phyloP scores from a whole-genome alignment of 495 filamentous ascomycete species.

The Talaromyces wortmannii region DNA sequence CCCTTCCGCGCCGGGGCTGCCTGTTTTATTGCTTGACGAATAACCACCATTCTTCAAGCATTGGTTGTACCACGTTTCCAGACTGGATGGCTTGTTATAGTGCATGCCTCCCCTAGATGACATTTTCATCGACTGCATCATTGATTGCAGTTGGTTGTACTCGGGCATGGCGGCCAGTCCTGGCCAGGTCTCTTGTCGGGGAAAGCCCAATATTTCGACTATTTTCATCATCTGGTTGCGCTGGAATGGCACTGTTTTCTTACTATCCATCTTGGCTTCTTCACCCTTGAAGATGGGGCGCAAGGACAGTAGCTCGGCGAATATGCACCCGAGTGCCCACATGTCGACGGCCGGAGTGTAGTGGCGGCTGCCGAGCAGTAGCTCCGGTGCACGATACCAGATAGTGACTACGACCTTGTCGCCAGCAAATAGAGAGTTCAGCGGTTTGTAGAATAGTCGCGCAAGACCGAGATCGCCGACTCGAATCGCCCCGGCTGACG shows the following conservation, averaged over 20 bases:
- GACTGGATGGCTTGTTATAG: slow-evolving; percentile 37
- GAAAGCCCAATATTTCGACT: slow-evolving; percentile 87
- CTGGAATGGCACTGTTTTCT: slow-evolving; percentile 95
- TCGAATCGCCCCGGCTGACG: slow-evolving; percentile 77
- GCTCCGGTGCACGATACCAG: slow-evolving; percentile 95
- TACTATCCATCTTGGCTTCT: slow-evolving; percentile 97
- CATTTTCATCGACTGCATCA: slow-evolving; percentile 32
- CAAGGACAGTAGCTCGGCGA: slow-evolving; percentile 85
- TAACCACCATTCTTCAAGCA: slow-evolving; percentile 54
- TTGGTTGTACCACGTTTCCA: slow-evolving; percentile 62
- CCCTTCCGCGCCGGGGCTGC: slow-evolving; percentile 64
- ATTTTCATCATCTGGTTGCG: slow-evolving; percentile 99
- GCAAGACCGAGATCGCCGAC: slow-evolving; percentile 92
- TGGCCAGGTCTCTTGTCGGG: slow-evolving; percentile 85
- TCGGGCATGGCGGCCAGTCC: slow-evolving; percentile 76
- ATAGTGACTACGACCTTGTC: slow-evolving; percentile 99
- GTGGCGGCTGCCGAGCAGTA: slow-evolving; percentile 83
- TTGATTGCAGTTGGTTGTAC: slow-evolving; percentile 62
- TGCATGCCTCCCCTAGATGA: slow-evolving; percentile 28
- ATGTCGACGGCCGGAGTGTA: slow-evolving; percentile 96
- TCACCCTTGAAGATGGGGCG: slow-evolving; percentile 98
- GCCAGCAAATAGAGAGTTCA: slow-evolving; percentile 83
- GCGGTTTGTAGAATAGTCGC: slow-evolving; percentile 85
- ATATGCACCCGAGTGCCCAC: slow-evolving; percentile 98
- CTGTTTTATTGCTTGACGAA: slow-evolving; percentile 36